Evolutionary conservation across 2,329 filamentous ascomycete species (phyloP).

Genomic region (Coleophoma eucalyptorum): DNA sequence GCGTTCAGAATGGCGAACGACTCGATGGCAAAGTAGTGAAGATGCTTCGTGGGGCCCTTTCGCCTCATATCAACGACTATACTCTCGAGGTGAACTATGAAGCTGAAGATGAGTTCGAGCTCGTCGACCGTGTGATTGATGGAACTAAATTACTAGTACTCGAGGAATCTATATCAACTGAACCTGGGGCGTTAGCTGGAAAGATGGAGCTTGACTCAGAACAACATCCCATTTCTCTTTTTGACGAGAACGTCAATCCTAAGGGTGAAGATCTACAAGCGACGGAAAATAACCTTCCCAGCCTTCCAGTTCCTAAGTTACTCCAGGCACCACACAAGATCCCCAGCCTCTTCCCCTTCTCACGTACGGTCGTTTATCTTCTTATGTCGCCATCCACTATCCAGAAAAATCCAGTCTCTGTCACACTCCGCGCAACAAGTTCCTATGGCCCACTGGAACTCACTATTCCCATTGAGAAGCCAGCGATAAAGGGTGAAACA

Average conservation of each 20-base stretch:
- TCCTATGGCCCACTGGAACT: slow-evolving; percentile 56
- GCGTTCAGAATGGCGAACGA: slow-evolving; percentile 58
- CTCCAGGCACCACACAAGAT: slow-evolving; percentile 63
- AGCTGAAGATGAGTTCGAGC: slow-evolving; percentile 52
- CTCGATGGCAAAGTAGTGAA: slow-evolving; percentile 66
- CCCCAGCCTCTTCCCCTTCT: slow-evolving; percentile 64
- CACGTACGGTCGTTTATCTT: slow-evolving; percentile 61
- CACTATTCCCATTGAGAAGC: slow-evolving; percentile 55
- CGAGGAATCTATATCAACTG: not conserved
- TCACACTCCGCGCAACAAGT: slow-evolving; percentile 56
- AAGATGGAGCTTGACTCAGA: not conserved
- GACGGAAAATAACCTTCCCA: slow-evolving; percentile 42
- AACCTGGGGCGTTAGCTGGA: not conserved
- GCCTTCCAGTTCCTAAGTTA: slow-evolving; percentile 47
- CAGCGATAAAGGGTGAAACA: slow-evolving; percentile 43
- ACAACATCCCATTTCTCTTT: slow-evolving; percentile 47
- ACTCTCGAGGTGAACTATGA: slow-evolving; percentile 59
- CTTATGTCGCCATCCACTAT: slow-evolving; percentile 51
- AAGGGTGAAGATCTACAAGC: slow-evolving; percentile 24
- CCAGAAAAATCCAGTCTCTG: slow-evolving; percentile 42
- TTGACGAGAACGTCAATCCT: slow-evolving; percentile 39
- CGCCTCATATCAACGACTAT: slow-evolving; percentile 62
- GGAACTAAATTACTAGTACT: slow-evolving; percentile 33
- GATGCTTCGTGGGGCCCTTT: slow-evolving; percentile 70
- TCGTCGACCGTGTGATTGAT: slow-evolving; percentile 55